Conservation (phyloP, 352 stramenopile genomes). For the Pythium biforme region DNA sequence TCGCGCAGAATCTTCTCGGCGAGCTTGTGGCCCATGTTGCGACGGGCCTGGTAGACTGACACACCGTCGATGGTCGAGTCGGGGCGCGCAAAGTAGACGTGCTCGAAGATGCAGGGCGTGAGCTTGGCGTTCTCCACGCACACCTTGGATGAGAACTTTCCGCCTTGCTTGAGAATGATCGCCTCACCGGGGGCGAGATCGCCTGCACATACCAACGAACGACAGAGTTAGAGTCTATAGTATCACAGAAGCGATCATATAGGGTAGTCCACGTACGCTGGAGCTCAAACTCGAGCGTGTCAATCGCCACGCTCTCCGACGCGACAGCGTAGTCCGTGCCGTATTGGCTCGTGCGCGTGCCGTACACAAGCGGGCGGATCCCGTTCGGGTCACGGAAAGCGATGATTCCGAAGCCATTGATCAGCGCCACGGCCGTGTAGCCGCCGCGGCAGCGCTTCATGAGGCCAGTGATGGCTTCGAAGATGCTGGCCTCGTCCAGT, state of each 20-base stretch:
- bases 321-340: constrained; percentile 94
- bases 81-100: constrained; percentile 99
- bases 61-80: constrained; percentile 99
- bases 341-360: constrained; percentile 78
- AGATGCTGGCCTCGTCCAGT: constrained; percentile 82
- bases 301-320: constrained; percentile 98
- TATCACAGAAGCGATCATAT: background rate
- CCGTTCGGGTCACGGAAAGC: constrained; percentile 98
- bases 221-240: background rate
- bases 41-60: constrained; percentile 96
- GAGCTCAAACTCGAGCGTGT: constrained; percentile 96
- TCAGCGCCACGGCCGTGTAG: constrained; percentile 96
- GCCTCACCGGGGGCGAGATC: constrained; percentile 96
- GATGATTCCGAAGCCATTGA: constrained; percentile 97
- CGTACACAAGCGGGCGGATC: constrained; percentile 97
- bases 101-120: constrained; percentile 99
- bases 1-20: constrained; percentile 93
- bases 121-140: constrained; percentile 74
- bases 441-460: constrained; percentile 96
- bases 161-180: constrained; percentile 93
- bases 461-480: constrained; percentile 89
- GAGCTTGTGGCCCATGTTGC: constrained; percentile 98
- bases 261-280: constrained; percentile 44
- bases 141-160: constrained; percentile 80
- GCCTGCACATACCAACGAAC: constrained; percentile 16